phyloP scores from a whole-genome alignment of 305 asterid genomes.

The Withania somnifera region DNA sequence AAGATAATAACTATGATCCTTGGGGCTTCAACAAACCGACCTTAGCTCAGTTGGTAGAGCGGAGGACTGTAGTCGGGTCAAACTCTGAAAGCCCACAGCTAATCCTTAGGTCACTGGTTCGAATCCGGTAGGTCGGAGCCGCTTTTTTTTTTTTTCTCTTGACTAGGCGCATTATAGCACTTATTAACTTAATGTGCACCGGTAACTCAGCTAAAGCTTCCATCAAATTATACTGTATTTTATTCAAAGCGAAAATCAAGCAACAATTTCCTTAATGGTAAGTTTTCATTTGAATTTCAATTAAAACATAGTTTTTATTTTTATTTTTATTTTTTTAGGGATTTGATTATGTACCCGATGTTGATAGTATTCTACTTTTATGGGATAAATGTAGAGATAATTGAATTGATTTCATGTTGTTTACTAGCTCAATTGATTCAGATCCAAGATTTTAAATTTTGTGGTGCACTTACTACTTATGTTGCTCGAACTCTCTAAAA shows the following conservation, averaged over 20 bases:
- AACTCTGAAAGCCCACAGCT: neutral
- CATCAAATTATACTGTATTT: neutral
- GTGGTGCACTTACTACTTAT: too few species aligned
- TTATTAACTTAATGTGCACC: neutral
- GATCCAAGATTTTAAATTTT: neutral
- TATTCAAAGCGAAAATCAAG: neutral
- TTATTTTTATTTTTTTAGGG: neutral
- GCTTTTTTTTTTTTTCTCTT: neutral
- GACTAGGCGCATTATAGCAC: neutral
- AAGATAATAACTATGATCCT: too few species aligned
- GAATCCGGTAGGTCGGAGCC: conserved; percentile 1
- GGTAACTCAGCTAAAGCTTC: neutral
- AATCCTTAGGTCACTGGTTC: conserved; percentile 4
- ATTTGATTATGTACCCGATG: neutral
- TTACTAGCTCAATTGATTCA: neutral
- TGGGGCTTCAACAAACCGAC: too few species aligned
- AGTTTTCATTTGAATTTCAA: neutral
- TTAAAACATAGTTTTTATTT: neutral
- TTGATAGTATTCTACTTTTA: neutral
- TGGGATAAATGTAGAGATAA: neutral
- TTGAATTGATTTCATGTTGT: neutral
- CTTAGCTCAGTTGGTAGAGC: conserved; percentile 99
- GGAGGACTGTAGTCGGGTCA: conserved; percentile 73
- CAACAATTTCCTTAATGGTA: neutral
- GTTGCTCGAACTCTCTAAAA: too few species aligned